These are phyloP conservation scores for Aspergillus panamensis DNA, from an alignment of 495 filamentous ascomycete species.

Conservation along the genomic window DNA sequence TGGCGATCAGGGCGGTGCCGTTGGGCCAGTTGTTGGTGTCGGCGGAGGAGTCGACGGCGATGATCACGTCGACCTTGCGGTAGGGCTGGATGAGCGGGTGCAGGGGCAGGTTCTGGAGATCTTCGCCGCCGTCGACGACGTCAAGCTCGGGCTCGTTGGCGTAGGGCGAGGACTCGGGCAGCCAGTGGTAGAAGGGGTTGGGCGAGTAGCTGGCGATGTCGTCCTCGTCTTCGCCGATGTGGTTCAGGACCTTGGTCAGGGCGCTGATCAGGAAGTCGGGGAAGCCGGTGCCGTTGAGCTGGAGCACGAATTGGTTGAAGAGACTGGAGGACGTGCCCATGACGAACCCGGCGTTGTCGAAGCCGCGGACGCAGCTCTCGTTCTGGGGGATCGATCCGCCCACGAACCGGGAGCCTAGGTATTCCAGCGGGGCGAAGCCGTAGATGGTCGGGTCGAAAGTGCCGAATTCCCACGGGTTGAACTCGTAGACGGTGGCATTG, in stretches of 20 bases:
- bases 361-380: conserved; percentile 69
- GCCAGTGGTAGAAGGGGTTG: conserved; percentile 80
- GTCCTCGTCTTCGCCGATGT: conserved; percentile 54
- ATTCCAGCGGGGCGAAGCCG: conserved; percentile 71
- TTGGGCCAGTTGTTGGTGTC: conserved; percentile 86
- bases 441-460: conserved; percentile 77
- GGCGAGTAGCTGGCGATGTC: conserved; percentile 81
- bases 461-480: conserved; percentile 87
- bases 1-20: conserved; percentile 76
- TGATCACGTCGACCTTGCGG: conserved; percentile 83
- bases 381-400: conserved; percentile 56
- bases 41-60: conserved; percentile 82
- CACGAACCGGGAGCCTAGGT: conserved; percentile 77
- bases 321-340: conserved; percentile 90
- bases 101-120: conserved; percentile 83
- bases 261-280: conserved; percentile 52
- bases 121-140: conserved; percentile 84
- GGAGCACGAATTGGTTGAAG: conserved; percentile 75
- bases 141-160: conserved; percentile 56
- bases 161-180: conserved; percentile 58
- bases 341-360: conserved; percentile 80
- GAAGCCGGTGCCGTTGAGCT: conserved; percentile 51
- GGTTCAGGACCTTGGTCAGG: conserved; percentile 50
- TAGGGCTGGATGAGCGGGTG: conserved; percentile 78
- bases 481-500: conserved; percentile 81